phyloP scores from a whole-genome alignment of 306 rosid genomes.

The Albizia julibrissin region DNA sequence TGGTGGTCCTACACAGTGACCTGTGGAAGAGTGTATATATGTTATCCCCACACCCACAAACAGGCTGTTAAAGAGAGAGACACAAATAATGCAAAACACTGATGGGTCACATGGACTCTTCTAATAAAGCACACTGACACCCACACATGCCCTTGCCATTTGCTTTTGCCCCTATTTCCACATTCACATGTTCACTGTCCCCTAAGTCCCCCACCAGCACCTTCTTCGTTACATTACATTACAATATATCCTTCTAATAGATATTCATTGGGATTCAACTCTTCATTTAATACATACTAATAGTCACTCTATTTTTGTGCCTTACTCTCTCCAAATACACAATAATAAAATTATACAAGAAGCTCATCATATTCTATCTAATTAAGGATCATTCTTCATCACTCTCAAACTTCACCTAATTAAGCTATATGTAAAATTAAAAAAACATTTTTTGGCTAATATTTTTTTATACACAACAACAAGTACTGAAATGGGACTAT shows the following conservation, averaged over 20 bases:
- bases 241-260: constrained; percentile 22
- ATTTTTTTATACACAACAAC: constrained; percentile 47
- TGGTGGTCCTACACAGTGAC: constrained; percentile 52
- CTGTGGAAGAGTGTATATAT: constrained; percentile 22
- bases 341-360: background rate
- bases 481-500: constrained; percentile 30
- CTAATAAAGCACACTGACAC: constrained; percentile 78
- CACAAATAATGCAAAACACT: constrained; percentile 61
- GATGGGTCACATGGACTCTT: constrained; percentile 71
- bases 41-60: constrained; percentile 36
- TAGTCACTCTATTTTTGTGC: background rate
- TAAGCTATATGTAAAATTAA: background rate
- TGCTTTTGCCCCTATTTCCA: constrained; percentile 52
- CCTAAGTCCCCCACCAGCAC: constrained; percentile 40
- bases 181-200: constrained; percentile 75
- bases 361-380: background rate
- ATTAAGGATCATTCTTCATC: background rate
- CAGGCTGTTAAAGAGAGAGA: constrained; percentile 76
- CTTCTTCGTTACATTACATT: constrained; percentile 19
- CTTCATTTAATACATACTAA: background rate
- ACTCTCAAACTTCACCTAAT: background rate
- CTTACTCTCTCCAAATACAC: background rate
- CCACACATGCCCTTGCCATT: constrained; percentile 78
- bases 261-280: background rate
- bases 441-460: constrained; percentile 9